phyloP scores from a whole-genome alignment of 306 rosid species.

The Oemleria cerasiformis region DNA sequence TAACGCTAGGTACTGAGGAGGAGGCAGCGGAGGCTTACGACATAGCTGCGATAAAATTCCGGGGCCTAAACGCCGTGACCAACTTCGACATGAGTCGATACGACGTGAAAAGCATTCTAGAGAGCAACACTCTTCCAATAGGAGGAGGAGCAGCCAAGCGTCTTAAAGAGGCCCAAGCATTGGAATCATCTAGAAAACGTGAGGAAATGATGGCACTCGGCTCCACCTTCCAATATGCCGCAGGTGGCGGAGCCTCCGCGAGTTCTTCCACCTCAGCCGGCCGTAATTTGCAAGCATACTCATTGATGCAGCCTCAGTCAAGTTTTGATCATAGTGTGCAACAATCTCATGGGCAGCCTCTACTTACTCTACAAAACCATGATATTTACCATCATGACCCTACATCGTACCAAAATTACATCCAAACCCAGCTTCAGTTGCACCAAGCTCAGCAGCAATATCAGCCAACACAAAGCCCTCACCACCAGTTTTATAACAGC shows the following conservation, averaged over 20 bases:
- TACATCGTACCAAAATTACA: slow-evolving; percentile 54
- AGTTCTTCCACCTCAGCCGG: slow-evolving; percentile 19
- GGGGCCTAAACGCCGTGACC: slow-evolving; percentile 91
- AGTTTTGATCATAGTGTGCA: slow-evolving; percentile 28
- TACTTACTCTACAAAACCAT: slow-evolving; percentile 71
- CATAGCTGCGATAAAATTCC: slow-evolving; percentile 91
- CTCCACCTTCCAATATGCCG: slow-evolving; percentile 56
- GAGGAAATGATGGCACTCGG: slow-evolving; percentile 77
- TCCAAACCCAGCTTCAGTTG: slow-evolving; percentile 82
- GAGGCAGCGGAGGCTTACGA: slow-evolving; percentile 99
- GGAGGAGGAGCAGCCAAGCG: slow-evolving; percentile 96
- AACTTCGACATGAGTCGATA: slow-evolving; percentile 97
- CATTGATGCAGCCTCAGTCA: slow-evolving; percentile 40
- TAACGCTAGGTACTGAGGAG: slow-evolving; percentile 73
- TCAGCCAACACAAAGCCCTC: slow-evolving; percentile 22
- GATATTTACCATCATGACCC: slow-evolving; percentile 45
- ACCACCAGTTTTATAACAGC: slow-evolving; percentile 50
- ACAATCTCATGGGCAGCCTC: slow-evolving; percentile 38
- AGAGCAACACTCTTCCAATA: slow-evolving; percentile 87
- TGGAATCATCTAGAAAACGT: slow-evolving; percentile 74
- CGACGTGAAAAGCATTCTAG: slow-evolving; percentile 84
- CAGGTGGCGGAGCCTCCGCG: slow-evolving; percentile 27
- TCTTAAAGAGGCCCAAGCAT: slow-evolving; percentile 88
- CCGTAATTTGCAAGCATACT: slow-evolving; percentile 44
- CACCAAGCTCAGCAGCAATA: slow-evolving; percentile 41